Evolutionary conservation across 306 rosid genomes (phyloP), one percentile per base, ranked within the genome.

Genomic region (Erythrophleum fordii): DNA sequence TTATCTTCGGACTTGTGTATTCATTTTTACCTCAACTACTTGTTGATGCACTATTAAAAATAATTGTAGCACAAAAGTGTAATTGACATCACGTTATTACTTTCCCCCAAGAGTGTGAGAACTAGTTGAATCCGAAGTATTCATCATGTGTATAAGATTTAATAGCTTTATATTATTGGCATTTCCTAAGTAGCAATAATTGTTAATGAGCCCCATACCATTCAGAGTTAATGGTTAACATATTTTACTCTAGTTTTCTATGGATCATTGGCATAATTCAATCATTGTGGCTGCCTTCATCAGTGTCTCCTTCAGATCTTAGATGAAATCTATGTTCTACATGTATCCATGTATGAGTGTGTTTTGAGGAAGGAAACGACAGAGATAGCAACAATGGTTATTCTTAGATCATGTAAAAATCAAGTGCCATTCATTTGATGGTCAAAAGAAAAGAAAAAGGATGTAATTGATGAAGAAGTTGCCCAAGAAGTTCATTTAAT

Each of bases 1-100:
- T 41, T 29, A 68, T 69, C 75, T 28, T 70, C 25, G 37, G 51
- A 31, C 41, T 72, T 51, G 37, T 42, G 49, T 48, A 76, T 64
- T 55, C 75, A 74, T 49, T 31, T 45, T 84, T 34, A 23, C 59
- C 51, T 77, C 35, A n/a, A 22, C 61, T 56, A 69, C 31, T 69
- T 37, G 13, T 35, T 65, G 6, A 67, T 22, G 44, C 1, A 22
- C 28, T 22, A 41, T 42, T 45, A 8, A 11, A 58, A 72, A 56
- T 72, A 22, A 69, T 42, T 44, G 22, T 59, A 72, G 22, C 28
- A 37, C 67, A 18, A 10, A 17, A 26, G 29, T 80, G 11, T 73
- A 39, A 2, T 53, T 41, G 59, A 77, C 58, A 67, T 35, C 22
- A 64, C 41, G 2, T 49, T 16, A 17, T 53, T 9, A 8, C 25